Conservation (phyloP, 2,329 filamentous ascomycete genomes). For the Ceratocystis alfenasii region DNA sequence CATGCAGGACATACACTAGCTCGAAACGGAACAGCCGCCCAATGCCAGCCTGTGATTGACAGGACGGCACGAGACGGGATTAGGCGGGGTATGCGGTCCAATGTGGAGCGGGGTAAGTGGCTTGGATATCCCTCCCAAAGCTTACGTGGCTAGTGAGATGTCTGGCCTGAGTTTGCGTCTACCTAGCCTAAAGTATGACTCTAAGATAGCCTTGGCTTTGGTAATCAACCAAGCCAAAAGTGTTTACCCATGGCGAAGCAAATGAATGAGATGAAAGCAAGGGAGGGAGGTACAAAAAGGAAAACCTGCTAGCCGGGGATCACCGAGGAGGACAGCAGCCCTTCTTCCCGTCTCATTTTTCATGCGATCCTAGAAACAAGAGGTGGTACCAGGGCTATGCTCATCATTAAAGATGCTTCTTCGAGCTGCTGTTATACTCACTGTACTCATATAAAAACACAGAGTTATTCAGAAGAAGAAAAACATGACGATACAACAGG, state of each 20-base stretch:
- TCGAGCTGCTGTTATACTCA: no score
- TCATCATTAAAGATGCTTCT: neutral
- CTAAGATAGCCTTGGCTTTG: neutral
- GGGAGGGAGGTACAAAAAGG: neutral
- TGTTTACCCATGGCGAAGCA: neutral
- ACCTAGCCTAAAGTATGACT: neutral
- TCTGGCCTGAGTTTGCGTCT: neutral
- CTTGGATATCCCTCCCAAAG: neutral
- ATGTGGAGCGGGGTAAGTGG: neutral
- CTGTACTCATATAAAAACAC: no score
- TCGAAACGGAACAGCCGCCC: neutral
- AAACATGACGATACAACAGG: no score
- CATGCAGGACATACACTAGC: neutral
- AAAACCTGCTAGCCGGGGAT: neutral
- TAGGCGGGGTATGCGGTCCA: neutral
- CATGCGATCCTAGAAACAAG: neutral
- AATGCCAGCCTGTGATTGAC: neutral
- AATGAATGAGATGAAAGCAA: neutral
- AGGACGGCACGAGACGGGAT: constrained; percentile 4
- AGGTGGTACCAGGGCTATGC: neutral
- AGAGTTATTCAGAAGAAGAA: no score
- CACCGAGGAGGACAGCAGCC: neutral
- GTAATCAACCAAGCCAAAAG: neutral
- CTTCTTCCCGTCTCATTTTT: neutral
- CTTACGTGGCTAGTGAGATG: neutral